A percentile compares a stretch with the other conserved stretches of the same genome.
Conservation (phyloP, 2,329 filamentous ascomycete genomes). For the Colletotrichum gloeosporioides region DNA sequence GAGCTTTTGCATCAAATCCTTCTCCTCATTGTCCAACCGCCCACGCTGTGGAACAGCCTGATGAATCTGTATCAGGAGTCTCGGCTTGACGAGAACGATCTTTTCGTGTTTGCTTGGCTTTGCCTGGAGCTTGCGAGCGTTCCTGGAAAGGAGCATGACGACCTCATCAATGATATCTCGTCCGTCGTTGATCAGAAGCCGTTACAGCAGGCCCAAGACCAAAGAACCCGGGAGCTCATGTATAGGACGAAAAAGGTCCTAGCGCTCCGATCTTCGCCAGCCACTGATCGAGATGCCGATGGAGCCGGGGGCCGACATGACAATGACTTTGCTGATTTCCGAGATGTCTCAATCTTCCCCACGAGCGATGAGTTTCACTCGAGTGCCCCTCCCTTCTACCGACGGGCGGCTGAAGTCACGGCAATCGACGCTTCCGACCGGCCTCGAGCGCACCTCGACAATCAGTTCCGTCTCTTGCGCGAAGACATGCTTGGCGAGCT, state of each 20-base stretch:
- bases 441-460: slow-evolving; percentile 63
- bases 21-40: slow-evolving; percentile 52
- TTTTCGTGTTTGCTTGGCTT: slow-evolving; percentile 53
- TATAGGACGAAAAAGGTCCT: slow-evolving; percentile 46
- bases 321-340: slow-evolving; percentile 71
- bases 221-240: slow-evolving; percentile 28
- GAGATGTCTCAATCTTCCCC: slow-evolving; percentile 68
- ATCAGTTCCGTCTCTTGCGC: slow-evolving; percentile 73
- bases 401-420: slow-evolving; percentile 53
- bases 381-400: slow-evolving; percentile 58
- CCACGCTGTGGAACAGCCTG: slow-evolving; percentile 52
- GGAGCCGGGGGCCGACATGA: slow-evolving; percentile 73
- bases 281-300: slow-evolving; percentile 17
- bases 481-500: slow-evolving; percentile 75
- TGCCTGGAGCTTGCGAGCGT: slow-evolving; percentile 51
- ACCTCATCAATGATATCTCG: slow-evolving; percentile 27
- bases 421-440: slow-evolving; percentile 41
- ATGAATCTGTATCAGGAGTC: slow-evolving; percentile 42
- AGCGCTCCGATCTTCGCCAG: slow-evolving; percentile 27
- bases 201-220: slow-evolving; percentile 29
- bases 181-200: slow-evolving; percentile 27
- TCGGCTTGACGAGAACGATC: slow-evolving; percentile 29
- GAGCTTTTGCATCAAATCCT: slow-evolving; percentile 53
- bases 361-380: slow-evolving; percentile 69
- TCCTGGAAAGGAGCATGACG: slow-evolving; percentile 26